Evolutionary conservation across 805 yeast genomes (phyloP).

Genomic region (Kuraishia ogatae): DNA sequence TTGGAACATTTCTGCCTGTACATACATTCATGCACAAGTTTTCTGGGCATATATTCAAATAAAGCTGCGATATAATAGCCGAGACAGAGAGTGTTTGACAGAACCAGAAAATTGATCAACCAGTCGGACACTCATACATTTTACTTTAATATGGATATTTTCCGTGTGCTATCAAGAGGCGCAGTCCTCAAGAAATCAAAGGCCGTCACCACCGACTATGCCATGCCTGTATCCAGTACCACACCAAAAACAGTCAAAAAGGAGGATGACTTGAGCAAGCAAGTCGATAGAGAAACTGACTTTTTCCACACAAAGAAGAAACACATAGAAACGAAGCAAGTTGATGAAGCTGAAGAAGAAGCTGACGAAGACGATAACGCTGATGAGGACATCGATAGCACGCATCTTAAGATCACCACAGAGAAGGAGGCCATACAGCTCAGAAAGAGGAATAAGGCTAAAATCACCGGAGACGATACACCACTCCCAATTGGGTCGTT

Average conservation of each 20-base stretch:
- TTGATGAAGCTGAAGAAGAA: slow-evolving; percentile 20
- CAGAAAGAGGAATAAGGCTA: slow-evolving; percentile 54
- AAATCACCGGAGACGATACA: slow-evolving; percentile 74
- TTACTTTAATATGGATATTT: slow-evolving; percentile 72
- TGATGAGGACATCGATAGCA: slow-evolving; percentile 21
- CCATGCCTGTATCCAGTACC: slow-evolving; percentile 20
- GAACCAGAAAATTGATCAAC: no score
- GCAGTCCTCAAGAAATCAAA: slow-evolving; percentile 64
- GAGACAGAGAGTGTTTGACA: no score
- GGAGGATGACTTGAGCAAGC: slow-evolving; percentile 31
- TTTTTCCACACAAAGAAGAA: slow-evolving; percentile 62
- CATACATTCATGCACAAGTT: no score
- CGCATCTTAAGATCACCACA: slow-evolving; percentile 33
- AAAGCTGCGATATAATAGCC: no score
- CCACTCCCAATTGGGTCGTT: slow-evolving; percentile 92
- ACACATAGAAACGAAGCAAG: slow-evolving; percentile 11
- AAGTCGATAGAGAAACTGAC: slow-evolving; percentile 68
- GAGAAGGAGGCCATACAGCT: slow-evolving; percentile 51
- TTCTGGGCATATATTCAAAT: no score
- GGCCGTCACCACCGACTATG: slow-evolving; percentile 31
- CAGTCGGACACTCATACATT: no score
- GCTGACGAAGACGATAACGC: slow-evolving; percentile 12
- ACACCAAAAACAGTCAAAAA: slow-evolving; percentile 16
- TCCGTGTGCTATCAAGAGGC: slow-evolving; percentile 77
- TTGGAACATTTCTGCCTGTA: neutral